These are phyloP conservation scores for Aciculosporium take DNA, from an alignment of 2,329 filamentous ascomycete species.

Conservation along the genomic window DNA sequence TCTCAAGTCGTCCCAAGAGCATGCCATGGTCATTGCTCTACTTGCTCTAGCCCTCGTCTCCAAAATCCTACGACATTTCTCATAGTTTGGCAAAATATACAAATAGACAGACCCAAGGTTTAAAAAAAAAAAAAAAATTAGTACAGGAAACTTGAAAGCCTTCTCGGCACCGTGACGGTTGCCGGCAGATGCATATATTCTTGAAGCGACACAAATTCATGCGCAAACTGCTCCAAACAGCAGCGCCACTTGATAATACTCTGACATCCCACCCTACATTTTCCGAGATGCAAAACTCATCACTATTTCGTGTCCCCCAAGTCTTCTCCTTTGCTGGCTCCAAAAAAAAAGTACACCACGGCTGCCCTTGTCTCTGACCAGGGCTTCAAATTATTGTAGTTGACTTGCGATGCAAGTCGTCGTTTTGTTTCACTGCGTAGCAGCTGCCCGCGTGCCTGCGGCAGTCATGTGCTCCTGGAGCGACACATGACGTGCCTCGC, in stretches of 20 bases:
- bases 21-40: too few species aligned
- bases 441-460: slow-evolving; percentile 9
- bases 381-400: background rate
- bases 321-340: background rate
- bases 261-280: too few species aligned
- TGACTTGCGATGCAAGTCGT: background rate
- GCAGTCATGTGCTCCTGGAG: slow-evolving; percentile 20
- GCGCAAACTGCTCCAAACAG: background rate
- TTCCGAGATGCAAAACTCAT: background rate
- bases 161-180: background rate
- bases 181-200: slow-evolving; percentile 3
- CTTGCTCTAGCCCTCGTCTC: too few species aligned
- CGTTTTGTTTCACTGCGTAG: background rate
- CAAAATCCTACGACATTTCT: background rate
- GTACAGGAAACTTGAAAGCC: background rate
- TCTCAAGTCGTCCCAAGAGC: too few species aligned
- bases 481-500: slow-evolving; percentile 22
- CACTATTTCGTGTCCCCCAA: background rate
- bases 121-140: too few species aligned
- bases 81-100: background rate
- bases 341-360: too few species aligned
- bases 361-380: too few species aligned
- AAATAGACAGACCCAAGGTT: background rate
- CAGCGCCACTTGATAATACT: background rate
- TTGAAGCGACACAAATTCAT: background rate